These are phyloP conservation scores for Picochlorum sp. DNA, from an alignment of 139 green algal genomes.

Conservation along the genomic window DNA sequence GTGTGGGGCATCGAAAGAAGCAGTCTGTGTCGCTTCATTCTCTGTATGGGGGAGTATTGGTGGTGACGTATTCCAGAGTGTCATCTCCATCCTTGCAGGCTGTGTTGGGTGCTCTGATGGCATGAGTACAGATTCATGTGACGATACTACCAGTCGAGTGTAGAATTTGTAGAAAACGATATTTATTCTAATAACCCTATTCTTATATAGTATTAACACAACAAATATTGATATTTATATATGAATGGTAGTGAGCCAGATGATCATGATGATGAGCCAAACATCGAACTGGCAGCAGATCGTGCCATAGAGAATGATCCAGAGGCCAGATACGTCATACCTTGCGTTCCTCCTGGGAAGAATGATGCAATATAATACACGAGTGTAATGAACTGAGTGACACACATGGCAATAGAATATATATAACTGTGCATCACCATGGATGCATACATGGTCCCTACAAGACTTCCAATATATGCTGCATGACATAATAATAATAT, in stretches of 20 bases:
- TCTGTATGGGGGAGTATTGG: not conserved
- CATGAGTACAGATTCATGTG: too few species aligned
- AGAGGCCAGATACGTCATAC: slow-evolving; percentile 24
- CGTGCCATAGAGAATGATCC: too few species aligned
- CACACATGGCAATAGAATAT: slow-evolving; percentile 67
- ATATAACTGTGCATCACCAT: slow-evolving; percentile 84
- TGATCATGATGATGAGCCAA: slow-evolving; percentile 3
- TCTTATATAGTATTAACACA: too few species aligned
- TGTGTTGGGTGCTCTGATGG: not conserved
- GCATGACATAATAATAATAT: slow-evolving; percentile 18
- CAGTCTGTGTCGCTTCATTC: not conserved
- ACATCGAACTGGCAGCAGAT: slow-evolving; percentile 1
- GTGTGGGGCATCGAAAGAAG: not conserved
- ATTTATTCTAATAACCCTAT: too few species aligned
- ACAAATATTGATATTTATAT: too few species aligned
- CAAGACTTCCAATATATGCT: slow-evolving; percentile 72
- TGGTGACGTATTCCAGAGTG: not conserved
- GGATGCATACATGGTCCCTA: slow-evolving; percentile 73
- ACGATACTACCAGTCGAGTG: too few species aligned
- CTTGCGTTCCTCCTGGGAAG: slow-evolving; percentile 75
- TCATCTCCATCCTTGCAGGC: not conserved
- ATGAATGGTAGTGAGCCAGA: too few species aligned
- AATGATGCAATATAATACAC: slow-evolving; percentile 88
- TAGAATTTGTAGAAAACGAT: too few species aligned
- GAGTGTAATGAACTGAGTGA: slow-evolving; percentile 69